Evolutionary conservation across 2,329 filamentous ascomycete genomes (phyloP).

Genomic region (Aureobasidium sp.): DNA sequence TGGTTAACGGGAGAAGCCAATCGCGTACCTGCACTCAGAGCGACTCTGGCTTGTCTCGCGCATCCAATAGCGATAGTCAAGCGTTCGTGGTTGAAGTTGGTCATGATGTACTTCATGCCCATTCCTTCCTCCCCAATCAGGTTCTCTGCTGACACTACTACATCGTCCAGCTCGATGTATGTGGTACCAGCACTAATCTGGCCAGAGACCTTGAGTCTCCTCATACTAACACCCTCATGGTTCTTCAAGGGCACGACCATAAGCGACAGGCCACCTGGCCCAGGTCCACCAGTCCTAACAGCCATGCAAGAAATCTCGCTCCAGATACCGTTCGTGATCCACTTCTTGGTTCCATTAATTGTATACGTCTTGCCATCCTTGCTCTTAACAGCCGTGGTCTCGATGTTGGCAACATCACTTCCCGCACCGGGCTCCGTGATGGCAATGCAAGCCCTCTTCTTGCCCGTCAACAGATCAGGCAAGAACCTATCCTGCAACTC

Average conservation of each 20-base stretch:
- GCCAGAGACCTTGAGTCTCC: conserved; percentile 58
- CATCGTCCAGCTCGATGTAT: conserved; percentile 68
- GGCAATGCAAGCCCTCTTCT: conserved; percentile 63
- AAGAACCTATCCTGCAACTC: conserved; percentile 58
- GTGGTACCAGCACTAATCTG: conserved; percentile 60
- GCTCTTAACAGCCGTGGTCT: conserved; percentile 56
- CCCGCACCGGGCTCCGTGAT: conserved; percentile 72
- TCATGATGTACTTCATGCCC: conserved; percentile 62
- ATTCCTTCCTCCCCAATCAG: conserved; percentile 60
- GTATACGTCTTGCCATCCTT: conserved; percentile 59
- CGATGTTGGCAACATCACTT: conserved; percentile 64
- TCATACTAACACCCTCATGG: conserved; percentile 58
- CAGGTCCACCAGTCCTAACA: conserved; percentile 61
- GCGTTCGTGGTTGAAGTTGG: conserved; percentile 64
- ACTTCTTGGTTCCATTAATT: conserved; percentile 70
- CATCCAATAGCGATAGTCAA: conserved; percentile 57
- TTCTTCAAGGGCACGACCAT: conserved; percentile 63
- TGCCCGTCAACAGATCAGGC: conserved; percentile 58
- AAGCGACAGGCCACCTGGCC: conserved; percentile 55
- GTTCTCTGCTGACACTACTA: conserved; percentile 61
- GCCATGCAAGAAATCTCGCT: conserved; percentile 61
- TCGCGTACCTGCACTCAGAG: conserved; percentile 35
- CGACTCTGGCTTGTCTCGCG: conserved; percentile 55
- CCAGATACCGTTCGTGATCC: conserved; percentile 70
- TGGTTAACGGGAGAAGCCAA: no score